Evolutionary conservation across 1,284 basidiomycete species (phyloP).

Genomic region (Leccinum cinnamomeum): DNA sequence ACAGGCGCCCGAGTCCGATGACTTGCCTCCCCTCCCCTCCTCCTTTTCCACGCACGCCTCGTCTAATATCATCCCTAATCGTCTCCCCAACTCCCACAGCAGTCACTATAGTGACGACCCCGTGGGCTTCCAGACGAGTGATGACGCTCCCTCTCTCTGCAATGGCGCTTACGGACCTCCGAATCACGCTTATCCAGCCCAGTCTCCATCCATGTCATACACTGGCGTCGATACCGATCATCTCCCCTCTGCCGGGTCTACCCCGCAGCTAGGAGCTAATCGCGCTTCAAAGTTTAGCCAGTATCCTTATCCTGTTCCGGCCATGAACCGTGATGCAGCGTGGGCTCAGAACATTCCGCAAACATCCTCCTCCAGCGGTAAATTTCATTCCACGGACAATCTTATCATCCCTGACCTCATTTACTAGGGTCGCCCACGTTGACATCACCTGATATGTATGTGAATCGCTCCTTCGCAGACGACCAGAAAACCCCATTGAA

Average conservation of each 20-base stretch:
- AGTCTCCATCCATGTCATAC: conserved; percentile 52
- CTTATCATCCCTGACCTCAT: conserved; percentile 51
- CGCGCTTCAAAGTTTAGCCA: conserved; percentile 53
- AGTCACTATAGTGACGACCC: conserved; percentile 42
- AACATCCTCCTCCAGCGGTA: conserved; percentile 45
- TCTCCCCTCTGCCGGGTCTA: conserved; percentile 38
- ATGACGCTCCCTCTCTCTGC: conserved; percentile 45
- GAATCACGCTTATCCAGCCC: conserved; percentile 42
- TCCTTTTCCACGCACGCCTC: conserved; percentile 37
- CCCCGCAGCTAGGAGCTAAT: conserved; percentile 39
- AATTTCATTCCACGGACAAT: conserved; percentile 44
- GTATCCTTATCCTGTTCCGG: conserved; percentile 54
- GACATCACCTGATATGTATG: conserved; percentile 58
- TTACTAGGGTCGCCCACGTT: conserved; percentile 59
- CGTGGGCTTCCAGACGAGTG: conserved; percentile 44
- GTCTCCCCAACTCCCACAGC: conserved; percentile 33
- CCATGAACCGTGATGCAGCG: conserved; percentile 49
- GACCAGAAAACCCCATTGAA: conserved; percentile 62
- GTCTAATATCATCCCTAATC: conserved; percentile 22
- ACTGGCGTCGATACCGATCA: conserved; percentile 41
- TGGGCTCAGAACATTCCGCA: conserved; percentile 52
- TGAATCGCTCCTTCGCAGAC: conserved; percentile 52
- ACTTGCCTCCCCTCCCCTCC: conserved; percentile 53
- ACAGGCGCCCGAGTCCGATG: conserved; percentile 54
- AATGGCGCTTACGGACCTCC: conserved; percentile 44